Base-by-base conservation (phyloP, 2,329 filamentous ascomycete species). In the Elsinoe batatas region DNA sequence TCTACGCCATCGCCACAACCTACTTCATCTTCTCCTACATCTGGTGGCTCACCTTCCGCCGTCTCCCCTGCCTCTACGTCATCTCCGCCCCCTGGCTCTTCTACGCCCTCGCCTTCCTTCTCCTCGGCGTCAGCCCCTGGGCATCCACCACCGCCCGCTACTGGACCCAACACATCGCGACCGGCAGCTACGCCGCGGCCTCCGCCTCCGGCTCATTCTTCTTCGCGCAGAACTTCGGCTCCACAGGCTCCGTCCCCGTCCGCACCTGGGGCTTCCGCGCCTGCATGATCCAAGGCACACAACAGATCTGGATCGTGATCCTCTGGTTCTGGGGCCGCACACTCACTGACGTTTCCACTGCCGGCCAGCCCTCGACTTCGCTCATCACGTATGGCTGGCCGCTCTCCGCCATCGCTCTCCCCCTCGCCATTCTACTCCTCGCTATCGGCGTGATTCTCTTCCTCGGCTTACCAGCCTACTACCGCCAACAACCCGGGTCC, bases 201-300 rank as follows among this genome's bases (percentile, higher is more conserved):
- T 83, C 82, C 5, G 76, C 80, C 7, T 80, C 78, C 38, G 83
- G 83, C 11, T 80, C 79, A 0, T 73, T 86, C 57, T 84, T 81
- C 71, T 86, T 86, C 62, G 77, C 82, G 1, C 74, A 84, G 50
- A 85, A 85, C 66, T 85, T 84, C 62, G 82, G 82, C 56, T 65
- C 62, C 50, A 64, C 64, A 10, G 66, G 68, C 40, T 81, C 81
- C 46, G 76, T 78, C 2, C 80, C 81, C 5, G 77, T 83, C 42
- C 81, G 79, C 64, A 74, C 79, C 35, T 85, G 82, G 82, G 80
- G 82, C n/a, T 83, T 81, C 69, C 77, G 83, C 56, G 83, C 83
- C 13, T 82, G 81, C 62, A 67, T 81, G 11, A 83, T 86, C 53
- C 81, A 85, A 65, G 83, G 83, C 40, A 82, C 81, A 5, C 82